Conservation (phyloP, 768 basidiomycete species). For the Leccinum imitatum region DNA sequence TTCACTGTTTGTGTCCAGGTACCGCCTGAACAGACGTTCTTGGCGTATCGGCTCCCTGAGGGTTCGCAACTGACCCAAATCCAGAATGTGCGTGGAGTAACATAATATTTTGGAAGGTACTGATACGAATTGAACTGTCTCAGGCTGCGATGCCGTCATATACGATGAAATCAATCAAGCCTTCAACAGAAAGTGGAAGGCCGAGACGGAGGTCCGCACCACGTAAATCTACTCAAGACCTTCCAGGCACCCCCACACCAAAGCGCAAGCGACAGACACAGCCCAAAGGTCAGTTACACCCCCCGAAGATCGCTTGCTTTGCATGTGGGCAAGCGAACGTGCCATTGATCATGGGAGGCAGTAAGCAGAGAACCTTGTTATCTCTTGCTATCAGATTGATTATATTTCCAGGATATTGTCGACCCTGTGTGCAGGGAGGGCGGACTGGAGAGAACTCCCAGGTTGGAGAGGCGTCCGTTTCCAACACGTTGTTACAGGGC, state of each 20-base stretch:
- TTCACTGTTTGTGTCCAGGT: constrained; percentile 32
- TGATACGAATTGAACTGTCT: not conserved
- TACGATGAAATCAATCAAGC: constrained; percentile 58
- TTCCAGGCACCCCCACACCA: constrained; percentile 19
- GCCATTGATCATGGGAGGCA: constrained; percentile 72
- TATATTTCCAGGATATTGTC: constrained; percentile 56
- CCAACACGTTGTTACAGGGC: constrained; percentile 5
- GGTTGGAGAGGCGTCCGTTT: constrained; percentile 1
- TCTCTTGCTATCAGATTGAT: not conserved
- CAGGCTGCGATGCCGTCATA: constrained; percentile 49
- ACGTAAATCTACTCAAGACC: constrained; percentile 32
- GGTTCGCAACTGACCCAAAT: constrained; percentile 59
- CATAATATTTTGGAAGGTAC: not conserved
- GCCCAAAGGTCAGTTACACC: constrained; percentile 32
- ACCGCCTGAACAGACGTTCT: constrained; percentile 45
- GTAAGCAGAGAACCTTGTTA: constrained; percentile 42
- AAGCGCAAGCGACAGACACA: constrained; percentile 45
- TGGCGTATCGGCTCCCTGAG: constrained; percentile 57
- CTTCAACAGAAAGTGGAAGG: constrained; percentile 40
- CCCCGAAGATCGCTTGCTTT: constrained; percentile 52
- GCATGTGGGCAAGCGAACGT: constrained; percentile 67
- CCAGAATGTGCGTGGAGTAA: constrained; percentile 46
- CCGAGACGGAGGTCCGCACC: constrained; percentile 36
- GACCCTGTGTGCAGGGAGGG: constrained; percentile 62
- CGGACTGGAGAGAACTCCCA: constrained; percentile 37